phyloP scores from a whole-genome alignment of 257 asterid genomes.

The Leonotis leonurus region DNA sequence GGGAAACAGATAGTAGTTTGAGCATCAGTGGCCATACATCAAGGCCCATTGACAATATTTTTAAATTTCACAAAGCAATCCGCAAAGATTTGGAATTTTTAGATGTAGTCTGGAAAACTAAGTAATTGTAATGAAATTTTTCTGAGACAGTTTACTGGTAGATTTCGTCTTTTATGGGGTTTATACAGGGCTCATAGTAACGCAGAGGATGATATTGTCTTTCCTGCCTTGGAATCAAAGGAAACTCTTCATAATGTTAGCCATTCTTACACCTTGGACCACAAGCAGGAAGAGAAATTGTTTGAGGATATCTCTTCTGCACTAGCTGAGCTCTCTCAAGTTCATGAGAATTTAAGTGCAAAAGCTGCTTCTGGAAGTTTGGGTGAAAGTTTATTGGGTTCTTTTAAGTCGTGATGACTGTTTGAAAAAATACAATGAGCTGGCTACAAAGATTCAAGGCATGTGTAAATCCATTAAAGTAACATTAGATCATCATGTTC shows the following conservation, averaged over 20 bases:
- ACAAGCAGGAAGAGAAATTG: slow-evolving; percentile 87
- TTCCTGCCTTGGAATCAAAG: slow-evolving; percentile 93
- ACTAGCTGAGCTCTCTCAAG: slow-evolving; percentile 59
- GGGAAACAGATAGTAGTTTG: slow-evolving; percentile 71
- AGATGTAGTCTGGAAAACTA: slow-evolving; percentile 78
- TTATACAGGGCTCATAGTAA: slow-evolving; percentile 94
- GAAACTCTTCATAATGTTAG: slow-evolving; percentile 94
- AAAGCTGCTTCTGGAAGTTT: slow-evolving; percentile 32
- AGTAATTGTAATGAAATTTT: slow-evolving; percentile 63
- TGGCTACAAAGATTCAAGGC: slow-evolving; percentile 89
- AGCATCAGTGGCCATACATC: slow-evolving; percentile 36
- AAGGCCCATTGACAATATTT: slow-evolving; percentile 86
- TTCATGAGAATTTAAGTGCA: slow-evolving; percentile 48
- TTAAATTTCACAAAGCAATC: slow-evolving; percentile 92
- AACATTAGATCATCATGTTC: slow-evolving; percentile 89
- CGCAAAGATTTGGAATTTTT: slow-evolving; percentile 92
- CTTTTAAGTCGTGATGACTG: slow-evolving; percentile 28
- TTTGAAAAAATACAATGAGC: slow-evolving; percentile 57
- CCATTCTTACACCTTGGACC: slow-evolving; percentile 94
- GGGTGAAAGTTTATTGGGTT: slow-evolving; percentile 20
- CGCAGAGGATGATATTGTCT: slow-evolving; percentile 98
- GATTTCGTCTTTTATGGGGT: slow-evolving; percentile 91
- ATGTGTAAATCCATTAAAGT: slow-evolving; percentile 97
- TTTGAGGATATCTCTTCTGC: slow-evolving; percentile 90
- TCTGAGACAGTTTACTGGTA: slow-evolving; percentile 79